These are phyloP conservation scores for Testicularia cyperi DNA, from an alignment of 1,284 basidiomycete species.

Conservation along the genomic window DNA sequence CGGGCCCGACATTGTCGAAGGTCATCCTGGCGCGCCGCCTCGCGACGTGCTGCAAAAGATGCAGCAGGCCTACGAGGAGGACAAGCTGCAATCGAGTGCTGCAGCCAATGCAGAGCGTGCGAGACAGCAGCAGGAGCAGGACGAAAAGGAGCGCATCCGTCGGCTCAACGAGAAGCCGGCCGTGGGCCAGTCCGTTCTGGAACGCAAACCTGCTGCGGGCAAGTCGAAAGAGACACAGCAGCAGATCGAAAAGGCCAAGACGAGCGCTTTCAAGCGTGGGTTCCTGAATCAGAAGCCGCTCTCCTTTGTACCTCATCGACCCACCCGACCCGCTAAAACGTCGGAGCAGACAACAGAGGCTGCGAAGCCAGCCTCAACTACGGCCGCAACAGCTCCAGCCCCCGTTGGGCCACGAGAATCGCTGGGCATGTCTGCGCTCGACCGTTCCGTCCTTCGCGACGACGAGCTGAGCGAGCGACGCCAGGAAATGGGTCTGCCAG, in stretches of 20 bases:
- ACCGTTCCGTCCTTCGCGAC: slow-evolving; percentile 41
- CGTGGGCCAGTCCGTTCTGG: slow-evolving; percentile 27
- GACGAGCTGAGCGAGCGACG: slow-evolving; percentile 29
- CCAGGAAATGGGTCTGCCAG: slow-evolving; percentile 39
- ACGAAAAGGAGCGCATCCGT: slow-evolving; percentile 7
- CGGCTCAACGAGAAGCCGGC: slow-evolving; percentile 24
- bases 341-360: no score
- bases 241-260: slow-evolving; percentile 9
- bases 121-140: slow-evolving; percentile 16
- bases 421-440: slow-evolving; percentile 50
- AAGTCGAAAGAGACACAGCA: background rate
- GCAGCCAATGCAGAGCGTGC: slow-evolving; percentile 19
- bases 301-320: slow-evolving; percentile 15
- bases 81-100: slow-evolving; percentile 14
- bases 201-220: slow-evolving; percentile 1
- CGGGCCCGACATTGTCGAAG: slow-evolving; percentile 49
- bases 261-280: slow-evolving; percentile 51
- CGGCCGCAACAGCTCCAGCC: no score
- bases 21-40: slow-evolving; percentile 44
- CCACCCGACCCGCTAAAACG: background rate
- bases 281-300: slow-evolving; percentile 38
- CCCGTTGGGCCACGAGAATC: slow-evolving; percentile 16
- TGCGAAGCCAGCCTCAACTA: no score
- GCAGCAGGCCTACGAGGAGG: slow-evolving; percentile 31
- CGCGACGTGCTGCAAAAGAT: slow-evolving; percentile 24